Percentiles rank a stretch among this genome's conserved stretches.
These are phyloP conservation scores for Fusarium kyushuense DNA, from an alignment of 2,329 filamentous ascomycete genomes.

Conservation along the genomic window DNA sequence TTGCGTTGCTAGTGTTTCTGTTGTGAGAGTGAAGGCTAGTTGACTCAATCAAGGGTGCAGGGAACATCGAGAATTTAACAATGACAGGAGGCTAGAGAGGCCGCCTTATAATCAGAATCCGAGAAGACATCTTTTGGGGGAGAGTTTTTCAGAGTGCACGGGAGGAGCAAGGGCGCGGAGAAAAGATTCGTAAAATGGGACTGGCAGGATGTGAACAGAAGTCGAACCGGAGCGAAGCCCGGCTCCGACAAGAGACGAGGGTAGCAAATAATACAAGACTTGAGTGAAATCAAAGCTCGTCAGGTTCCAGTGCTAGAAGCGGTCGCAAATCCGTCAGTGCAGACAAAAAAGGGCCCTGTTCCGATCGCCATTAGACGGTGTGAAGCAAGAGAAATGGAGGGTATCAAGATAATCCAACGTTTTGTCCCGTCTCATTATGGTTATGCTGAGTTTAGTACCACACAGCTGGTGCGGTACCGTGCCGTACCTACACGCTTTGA, in stretches of 20 bases:
- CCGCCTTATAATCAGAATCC: conserved; percentile 38
- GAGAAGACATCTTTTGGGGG: conserved; percentile 41
- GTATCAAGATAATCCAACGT: conserved; percentile 40
- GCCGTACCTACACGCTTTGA: conserved; percentile 13
- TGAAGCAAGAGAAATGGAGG: conserved; percentile 42
- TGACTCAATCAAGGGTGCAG: conserved; percentile 27
- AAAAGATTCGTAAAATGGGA: conserved; percentile 50
- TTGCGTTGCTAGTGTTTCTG: conserved; percentile 20
- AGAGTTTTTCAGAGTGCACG: conserved; percentile 45
- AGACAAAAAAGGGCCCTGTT: conserved; percentile 26
- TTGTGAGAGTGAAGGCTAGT: neutral
- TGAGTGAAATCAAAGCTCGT: conserved; percentile 39
- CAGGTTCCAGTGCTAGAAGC: conserved; percentile 37
- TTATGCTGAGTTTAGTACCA: conserved; percentile 41
- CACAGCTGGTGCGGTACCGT: conserved; percentile 32
- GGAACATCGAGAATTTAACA: conserved; percentile 31
- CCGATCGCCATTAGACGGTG: conserved; percentile 34
- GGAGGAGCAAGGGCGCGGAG: conserved; percentile 43
- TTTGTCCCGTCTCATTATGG: conserved; percentile 26
- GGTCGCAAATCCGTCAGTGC: conserved; percentile 40
- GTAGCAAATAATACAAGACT: conserved; percentile 45
- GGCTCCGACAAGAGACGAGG: conserved; percentile 48
- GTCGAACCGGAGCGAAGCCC: conserved; percentile 49
- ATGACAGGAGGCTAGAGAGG: conserved; percentile 37
- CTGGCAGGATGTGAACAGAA: conserved; percentile 48